Conservation (phyloP, 1,284 basidiomycete species). For the Kwoniella shivajii region DNA sequence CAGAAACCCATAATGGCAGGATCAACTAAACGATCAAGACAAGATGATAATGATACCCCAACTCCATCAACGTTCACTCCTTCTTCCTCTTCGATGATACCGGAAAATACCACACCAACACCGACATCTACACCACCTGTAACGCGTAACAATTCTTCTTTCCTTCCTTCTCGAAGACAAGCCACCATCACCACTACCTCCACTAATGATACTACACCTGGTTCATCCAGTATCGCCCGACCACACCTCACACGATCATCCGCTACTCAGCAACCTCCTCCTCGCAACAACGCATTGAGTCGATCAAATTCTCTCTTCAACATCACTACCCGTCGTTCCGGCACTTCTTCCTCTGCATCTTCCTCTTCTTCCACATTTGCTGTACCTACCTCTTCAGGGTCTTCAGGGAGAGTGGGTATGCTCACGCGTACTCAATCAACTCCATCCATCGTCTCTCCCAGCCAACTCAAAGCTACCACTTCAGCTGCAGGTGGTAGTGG, state of each 20-base stretch:
- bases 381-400: constrained; percentile 13
- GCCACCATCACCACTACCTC: constrained; percentile 10
- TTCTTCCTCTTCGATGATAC: constrained; percentile 4
- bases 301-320: constrained; percentile 19
- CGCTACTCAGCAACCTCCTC: constrained; percentile 12
- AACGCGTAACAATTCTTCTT: constrained; percentile 13
- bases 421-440: constrained; percentile 32
- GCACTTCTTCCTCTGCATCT: constrained; percentile 10
- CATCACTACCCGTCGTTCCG: constrained; percentile 7
- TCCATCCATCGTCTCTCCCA: constrained; percentile 22
- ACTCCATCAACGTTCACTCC: background rate
- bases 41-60: constrained; percentile 12
- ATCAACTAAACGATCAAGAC: constrained; percentile 24
- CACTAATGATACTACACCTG: constrained; percentile 3
- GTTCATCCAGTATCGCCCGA: constrained; percentile 1
- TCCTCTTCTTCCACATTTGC: constrained; percentile 6
- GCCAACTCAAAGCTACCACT: constrained; percentile 14
- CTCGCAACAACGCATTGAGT: constrained; percentile 25
- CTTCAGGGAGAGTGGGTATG: constrained; percentile 23
- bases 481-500: constrained; percentile 14
- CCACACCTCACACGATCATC: constrained; percentile 28
- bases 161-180: background rate
- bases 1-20: constrained; percentile 16
- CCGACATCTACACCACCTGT: constrained; percentile 14
- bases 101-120: constrained; percentile 10